These are phyloP conservation scores for Pilasporangium apinafurcum DNA, from an alignment of 352 stramenopile species.

Conservation along the genomic window DNA sequence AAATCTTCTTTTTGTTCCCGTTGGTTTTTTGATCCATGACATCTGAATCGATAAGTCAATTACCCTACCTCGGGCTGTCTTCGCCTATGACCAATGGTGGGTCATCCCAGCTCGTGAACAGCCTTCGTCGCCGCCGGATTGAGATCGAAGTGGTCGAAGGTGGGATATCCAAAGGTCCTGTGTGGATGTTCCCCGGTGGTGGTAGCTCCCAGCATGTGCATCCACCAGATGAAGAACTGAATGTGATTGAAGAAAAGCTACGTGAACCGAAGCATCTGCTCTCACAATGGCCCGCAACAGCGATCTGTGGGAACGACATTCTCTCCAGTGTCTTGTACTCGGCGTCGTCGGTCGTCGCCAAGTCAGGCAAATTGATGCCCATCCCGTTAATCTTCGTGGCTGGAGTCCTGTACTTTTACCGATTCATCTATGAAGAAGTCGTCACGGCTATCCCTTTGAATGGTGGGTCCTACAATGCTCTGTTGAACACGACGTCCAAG, in stretches of 20 bases:
- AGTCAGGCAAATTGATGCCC: constrained; percentile 71
- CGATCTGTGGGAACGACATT: constrained; percentile 89
- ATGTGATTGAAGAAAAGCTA: constrained; percentile 23
- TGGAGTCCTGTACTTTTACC: constrained; percentile 43
- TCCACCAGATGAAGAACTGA: constrained; percentile 21
- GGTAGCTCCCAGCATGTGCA: constrained; percentile 26
- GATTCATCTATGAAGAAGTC: constrained; percentile 84
- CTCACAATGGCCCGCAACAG: constrained; percentile 62
- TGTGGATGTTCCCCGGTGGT: constrained; percentile 33
- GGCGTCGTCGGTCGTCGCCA: constrained; percentile 24
- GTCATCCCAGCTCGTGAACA: too few species aligned
- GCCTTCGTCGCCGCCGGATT: constrained; percentile 35
- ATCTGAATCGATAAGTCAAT: too few species aligned
- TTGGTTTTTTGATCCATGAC: too few species aligned
- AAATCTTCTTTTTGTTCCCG: too few species aligned
- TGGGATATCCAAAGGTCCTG: constrained; percentile 9
- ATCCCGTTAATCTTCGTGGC: constrained; percentile 73
- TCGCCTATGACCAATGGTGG: too few species aligned
- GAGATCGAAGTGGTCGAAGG: constrained; percentile 39
- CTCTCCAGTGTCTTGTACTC: constrained; percentile 80
- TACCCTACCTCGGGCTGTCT: too few species aligned
- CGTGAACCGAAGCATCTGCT: constrained; percentile 30
- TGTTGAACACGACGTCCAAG: constrained; percentile 88
- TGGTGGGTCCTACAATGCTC: constrained; percentile 86
- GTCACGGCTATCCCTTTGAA: constrained; percentile 87